Percentiles rank a stretch among this genome's conserved stretches.
Evolutionary conservation across 176 grass and related monocot genomes (phyloP).

Genomic region (barley (Hordeum vulgare)): MorexV3_pseudomolecules_assembly NC_058522.1:496927573-496928072

Average conservation of each 20-base stretch:
- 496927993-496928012: slow-evolving; percentile 4
- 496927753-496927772: neutral
- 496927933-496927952: neutral
- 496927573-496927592: neutral
- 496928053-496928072: slow-evolving; percentile 14
- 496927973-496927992: slow-evolving; percentile 21
- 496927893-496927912: neutral
- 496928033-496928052: slow-evolving; percentile 26
- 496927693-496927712: too few species aligned
- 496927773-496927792: neutral
- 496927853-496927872: neutral
- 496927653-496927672: too few species aligned
- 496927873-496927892: neutral
- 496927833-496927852: neutral
- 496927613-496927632: neutral
- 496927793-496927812: neutral
- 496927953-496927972: slow-evolving; percentile 6
- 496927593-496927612: neutral
- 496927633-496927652: neutral
- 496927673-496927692: too few species aligned
- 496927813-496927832: neutral
- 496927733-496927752: too few species aligned
- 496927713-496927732: too few species aligned
- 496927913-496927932: neutral
- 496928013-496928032: slow-evolving; percentile 7